Percentiles rank a stretch among this genome's conserved stretches.
Evolutionary conservation across 1,284 basidiomycete genomes (phyloP).

Genomic region (Marasmius sp.): DNA sequence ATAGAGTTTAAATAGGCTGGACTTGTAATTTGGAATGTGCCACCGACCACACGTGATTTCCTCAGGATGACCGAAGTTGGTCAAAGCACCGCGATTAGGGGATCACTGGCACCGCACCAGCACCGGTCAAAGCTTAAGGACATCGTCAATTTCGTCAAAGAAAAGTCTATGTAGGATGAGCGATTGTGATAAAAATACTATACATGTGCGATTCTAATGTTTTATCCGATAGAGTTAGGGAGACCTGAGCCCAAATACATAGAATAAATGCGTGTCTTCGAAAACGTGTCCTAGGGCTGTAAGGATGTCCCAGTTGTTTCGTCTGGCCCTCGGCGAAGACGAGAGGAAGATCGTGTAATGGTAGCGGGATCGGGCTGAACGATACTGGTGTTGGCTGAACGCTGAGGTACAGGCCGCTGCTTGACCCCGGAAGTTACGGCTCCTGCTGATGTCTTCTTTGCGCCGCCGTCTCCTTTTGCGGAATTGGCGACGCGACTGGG

Average conservation of each 20-base stretch:
- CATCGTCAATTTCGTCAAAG: background rate
- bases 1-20: background rate
- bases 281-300: background rate
- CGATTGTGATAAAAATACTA: background rate
- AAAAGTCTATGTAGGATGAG: background rate
- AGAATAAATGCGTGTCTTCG: background rate
- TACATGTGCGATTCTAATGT: background rate
- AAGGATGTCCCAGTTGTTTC: background rate
- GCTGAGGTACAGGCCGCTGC: background rate
- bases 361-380: background rate
- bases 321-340: background rate
- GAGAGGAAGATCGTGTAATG: background rate
- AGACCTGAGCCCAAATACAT: background rate
- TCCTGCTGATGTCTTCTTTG: background rate
- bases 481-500: background rate
- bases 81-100: too few species aligned
- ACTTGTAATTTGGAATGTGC: too few species aligned
- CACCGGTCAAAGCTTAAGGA: background rate
- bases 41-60: too few species aligned
- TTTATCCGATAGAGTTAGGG: background rate
- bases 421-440: background rate
- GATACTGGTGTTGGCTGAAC: background rate
- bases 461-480: background rate
- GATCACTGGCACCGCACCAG: too few species aligned
- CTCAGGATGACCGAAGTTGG: too few species aligned